Conservation (phyloP, 345 rosid genomes). For the Xanthoceras sorbifolium region DNA sequence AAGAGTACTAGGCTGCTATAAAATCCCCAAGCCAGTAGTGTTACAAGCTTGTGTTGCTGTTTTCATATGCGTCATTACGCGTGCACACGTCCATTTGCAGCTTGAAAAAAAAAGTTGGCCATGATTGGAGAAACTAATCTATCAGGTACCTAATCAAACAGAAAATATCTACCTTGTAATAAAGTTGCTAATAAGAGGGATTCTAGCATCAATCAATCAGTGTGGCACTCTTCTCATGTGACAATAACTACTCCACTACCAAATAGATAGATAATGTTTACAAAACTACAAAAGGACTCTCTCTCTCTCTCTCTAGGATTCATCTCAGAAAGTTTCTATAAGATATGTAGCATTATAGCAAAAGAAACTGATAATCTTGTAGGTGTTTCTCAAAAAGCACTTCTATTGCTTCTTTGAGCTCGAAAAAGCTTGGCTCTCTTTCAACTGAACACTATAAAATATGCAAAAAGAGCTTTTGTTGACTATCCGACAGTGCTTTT, state of each 20-base stretch:
- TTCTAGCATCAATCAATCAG: background rate
- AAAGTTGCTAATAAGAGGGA: background rate
- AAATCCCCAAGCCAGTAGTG: background rate
- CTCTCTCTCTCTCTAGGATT: background rate
- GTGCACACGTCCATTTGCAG: background rate
- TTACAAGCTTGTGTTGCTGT: background rate
- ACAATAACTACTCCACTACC: background rate
- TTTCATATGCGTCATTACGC: background rate
- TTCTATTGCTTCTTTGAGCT: background rate
- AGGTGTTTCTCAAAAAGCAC: background rate
- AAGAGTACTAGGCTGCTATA: background rate
- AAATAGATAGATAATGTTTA: background rate
- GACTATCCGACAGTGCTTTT: background rate
- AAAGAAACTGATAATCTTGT: background rate
- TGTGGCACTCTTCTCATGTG: background rate
- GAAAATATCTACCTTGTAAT: background rate
- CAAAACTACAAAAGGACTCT: background rate
- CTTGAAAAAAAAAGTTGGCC: background rate
- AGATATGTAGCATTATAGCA: background rate
- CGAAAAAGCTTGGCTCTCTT: background rate
- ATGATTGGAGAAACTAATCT: background rate
- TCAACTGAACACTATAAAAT: background rate
- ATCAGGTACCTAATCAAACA: conserved; percentile 4
- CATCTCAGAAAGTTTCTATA: too few species aligned
- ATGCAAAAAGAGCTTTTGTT: background rate